A percentile compares a stretch with the other conserved stretches of the same genome.
phyloP scores from a whole-genome alignment of 2,329 filamentous ascomycete species.

The Colletotrichum abscissum region DNA sequence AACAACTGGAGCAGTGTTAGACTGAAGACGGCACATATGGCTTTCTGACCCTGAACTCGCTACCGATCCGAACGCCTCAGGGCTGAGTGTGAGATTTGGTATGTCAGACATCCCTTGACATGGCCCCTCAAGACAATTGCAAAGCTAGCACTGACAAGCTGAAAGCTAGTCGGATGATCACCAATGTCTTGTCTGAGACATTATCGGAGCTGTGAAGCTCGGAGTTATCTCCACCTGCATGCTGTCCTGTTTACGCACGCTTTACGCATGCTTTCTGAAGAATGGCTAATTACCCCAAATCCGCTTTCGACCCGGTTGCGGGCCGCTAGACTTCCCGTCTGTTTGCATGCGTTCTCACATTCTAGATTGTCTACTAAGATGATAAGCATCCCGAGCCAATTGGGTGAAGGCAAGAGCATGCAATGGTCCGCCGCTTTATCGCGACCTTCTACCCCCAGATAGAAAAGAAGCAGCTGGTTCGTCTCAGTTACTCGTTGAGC shows the following conservation, averaged over 20 bases:
- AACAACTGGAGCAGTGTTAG: too few relatives aligned
- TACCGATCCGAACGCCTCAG: too few relatives aligned
- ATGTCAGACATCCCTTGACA: neutral
- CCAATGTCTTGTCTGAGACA: neutral
- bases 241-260: neutral
- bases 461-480: neutral
- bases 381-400: neutral
- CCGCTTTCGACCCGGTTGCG: constrained; percentile 5
- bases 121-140: neutral
- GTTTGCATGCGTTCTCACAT: neutral
- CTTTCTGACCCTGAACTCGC: too few relatives aligned
- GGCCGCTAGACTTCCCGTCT: constrained; percentile 21
- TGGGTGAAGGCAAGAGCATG: neutral
- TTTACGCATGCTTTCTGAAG: neutral
- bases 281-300: neutral
- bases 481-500: neutral
- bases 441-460: too few relatives aligned
- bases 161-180: neutral
- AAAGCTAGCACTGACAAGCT: neutral
- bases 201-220: neutral
- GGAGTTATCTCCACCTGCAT: neutral
- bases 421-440: too few relatives aligned
- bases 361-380: neutral
- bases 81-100: neutral
- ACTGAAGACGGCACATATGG: neutral